Base-by-base conservation (phyloP, 2,329 filamentous ascomycete genomes). In the Sordariomycetes sp. region DNA sequence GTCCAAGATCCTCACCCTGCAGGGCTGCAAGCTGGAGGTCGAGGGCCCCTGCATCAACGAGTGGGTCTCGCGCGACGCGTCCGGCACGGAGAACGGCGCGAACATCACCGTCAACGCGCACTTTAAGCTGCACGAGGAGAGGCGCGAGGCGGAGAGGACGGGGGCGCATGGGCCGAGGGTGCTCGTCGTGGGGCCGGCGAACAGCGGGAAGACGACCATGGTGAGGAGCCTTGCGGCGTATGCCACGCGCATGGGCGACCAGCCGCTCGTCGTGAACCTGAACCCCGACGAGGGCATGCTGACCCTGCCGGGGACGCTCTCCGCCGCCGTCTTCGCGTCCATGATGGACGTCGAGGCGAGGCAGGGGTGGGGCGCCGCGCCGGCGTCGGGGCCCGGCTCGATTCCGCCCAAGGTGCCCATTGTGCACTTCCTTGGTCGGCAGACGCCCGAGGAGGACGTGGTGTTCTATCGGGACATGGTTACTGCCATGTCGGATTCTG, bases 391-490 rank as follows among this genome's bases (percentile, higher is more conserved):
- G 0, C 92, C 94, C 0, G 94, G 88, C 64, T 82, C 86, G 0
- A 85, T 96, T 20, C 92, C 93, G 0, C 90, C 96, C 57, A 97
- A 97, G 76, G 78, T 96, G 65, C 94, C 94, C 5, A 75, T 99
- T 58, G 90, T 93, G 32, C 96, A 96, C 69, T 90, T 91, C 71
- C 96, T 89, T 70, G 93, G 94, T 18, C 77, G 88, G 62, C 79
- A 82, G 57, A 84, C 79, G 61, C 82, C 90, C 0, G 86, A 90
- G 64, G 88, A 90, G 55, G 88, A 90, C 61, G 78, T 81, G 0
- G 80, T 77, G 37, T 73, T 93, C 51, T 97, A 88, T 74, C 87
- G 84, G 66, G 81, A 86, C 14, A 74, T 97, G 61, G 76, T 89
- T 25, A 89, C 87, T 53, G 82, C 88, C 61, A 77, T 97, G 68